These are phyloP conservation scores for Delphinella strobiligena DNA, from an alignment of 2,329 filamentous ascomycete genomes.

Conservation along the genomic window DNA sequence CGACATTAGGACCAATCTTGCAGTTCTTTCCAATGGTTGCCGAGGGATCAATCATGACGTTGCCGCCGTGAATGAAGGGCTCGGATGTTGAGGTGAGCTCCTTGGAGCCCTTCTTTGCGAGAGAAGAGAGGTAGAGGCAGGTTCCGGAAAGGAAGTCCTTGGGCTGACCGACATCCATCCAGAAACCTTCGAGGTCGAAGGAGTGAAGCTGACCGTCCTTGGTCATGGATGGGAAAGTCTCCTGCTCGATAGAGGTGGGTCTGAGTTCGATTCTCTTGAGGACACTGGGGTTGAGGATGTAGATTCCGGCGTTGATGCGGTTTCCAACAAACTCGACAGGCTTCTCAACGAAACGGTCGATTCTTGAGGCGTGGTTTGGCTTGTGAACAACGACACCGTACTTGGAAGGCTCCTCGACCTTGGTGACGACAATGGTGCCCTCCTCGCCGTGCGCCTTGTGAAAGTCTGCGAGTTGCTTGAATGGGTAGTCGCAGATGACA, in stretches of 20 bases:
- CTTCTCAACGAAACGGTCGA: conserved; percentile 99
- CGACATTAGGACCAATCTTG: conserved; percentile 94
- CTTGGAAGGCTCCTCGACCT: conserved; percentile 97
- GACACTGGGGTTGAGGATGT: conserved; percentile 90
- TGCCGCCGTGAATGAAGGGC: conserved; percentile 80
- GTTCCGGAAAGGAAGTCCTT: conserved; percentile 97
- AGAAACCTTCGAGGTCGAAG: conserved; percentile 93
- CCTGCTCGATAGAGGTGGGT: conserved; percentile 95
- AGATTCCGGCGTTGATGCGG: conserved; percentile 96
- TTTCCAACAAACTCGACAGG: conserved; percentile 97
- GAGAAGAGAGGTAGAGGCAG: conserved; percentile 86
- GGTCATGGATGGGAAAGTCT: conserved; percentile 93
- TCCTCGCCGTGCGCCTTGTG: conserved; percentile 89
- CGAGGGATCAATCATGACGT: conserved; percentile 86
- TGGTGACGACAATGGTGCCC: conserved; percentile 95
- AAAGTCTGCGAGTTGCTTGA: conserved; percentile 79
- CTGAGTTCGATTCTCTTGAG: conserved; percentile 87
- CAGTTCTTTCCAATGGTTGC: conserved; percentile 98
- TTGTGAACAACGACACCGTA: conserved; percentile 98
- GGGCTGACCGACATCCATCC: conserved; percentile 98
- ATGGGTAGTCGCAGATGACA: conserved; percentile 95
- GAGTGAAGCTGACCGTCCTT: conserved; percentile 85
- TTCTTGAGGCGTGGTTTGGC: conserved; percentile 76
- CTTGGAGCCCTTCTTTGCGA: conserved; percentile 82
- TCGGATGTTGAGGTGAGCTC: conserved; percentile 62